Base-by-base conservation (phyloP, 768 basidiomycete genomes). In the Boletus reticulatus region DNA sequence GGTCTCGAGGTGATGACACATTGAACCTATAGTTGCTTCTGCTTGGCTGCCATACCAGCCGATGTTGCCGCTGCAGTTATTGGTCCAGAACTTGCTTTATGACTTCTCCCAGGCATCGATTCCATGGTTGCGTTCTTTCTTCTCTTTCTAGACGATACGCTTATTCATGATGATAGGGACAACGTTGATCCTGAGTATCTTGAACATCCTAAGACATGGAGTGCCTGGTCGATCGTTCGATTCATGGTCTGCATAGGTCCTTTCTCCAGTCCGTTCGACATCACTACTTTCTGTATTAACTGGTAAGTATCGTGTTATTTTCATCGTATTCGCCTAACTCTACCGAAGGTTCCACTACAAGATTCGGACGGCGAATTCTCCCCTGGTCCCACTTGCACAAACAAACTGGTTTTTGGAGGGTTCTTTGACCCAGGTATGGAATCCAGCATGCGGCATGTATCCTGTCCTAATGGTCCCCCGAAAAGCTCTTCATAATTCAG, bases 171-270 rank as follows among this genome's bases (percentile, higher is more conserved):
- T 39, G 14, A 12, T 43, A 70, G 69, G 73, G 72, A 73, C 50
- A 74, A 75, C 14, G 73, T 73, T 51, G 73, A 73, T 51, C 69
- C 71, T 1, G 73, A 73, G 58, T 72, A 71, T 58, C 66, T 73
- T 12, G 65, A 64, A 53, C 41, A 44, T 22, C 72, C 72, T 13
- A 73, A 48, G 54, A 61, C 64, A 36, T 69, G 64, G 72, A 63
- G 62, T 50, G 73, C 72, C 20, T 61, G 62, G 57, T 73, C 73
- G n/a, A 72, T 73, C 42, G 22, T 70, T 32, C 64, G 66, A 17
- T 75, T 73, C 63, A 73, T 73, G 72, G 31, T 73, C 29, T 75
- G 66, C 51, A 3, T 73, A 4, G 73, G 72, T 9, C 72, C 72
- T 17, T 72, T 72, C 32, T 73, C 73, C 9, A 75, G 73, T 20